These are phyloP conservation scores for Lepidium africanum DNA, from an alignment of 345 rosid genomes.

Conservation along the genomic window DNA sequence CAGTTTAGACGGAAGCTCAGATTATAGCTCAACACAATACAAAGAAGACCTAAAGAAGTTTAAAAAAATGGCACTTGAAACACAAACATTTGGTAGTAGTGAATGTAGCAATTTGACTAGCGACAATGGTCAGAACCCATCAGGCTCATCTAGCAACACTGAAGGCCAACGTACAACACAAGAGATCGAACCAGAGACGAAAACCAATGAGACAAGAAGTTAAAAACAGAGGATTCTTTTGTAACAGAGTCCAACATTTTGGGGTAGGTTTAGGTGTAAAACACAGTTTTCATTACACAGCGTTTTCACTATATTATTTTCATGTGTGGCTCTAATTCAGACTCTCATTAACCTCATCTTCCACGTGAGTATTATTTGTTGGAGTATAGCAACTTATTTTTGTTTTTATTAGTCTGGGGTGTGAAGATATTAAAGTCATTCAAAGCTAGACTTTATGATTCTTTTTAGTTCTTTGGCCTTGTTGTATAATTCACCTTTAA, in stretches of 20 bases:
- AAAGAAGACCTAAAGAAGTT: conserved; percentile 60
- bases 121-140: conserved; percentile 41
- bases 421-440: conserved; percentile 1
- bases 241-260: not conserved
- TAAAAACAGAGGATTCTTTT: not conserved
- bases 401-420: not conserved
- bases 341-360: not conserved
- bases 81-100: conserved; percentile 44
- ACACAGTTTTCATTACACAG: not conserved
- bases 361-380: not conserved
- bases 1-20: conserved; percentile 47
- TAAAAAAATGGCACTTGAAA: conserved; percentile 63
- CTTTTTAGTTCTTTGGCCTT: not conserved
- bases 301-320: not conserved
- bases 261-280: conserved; percentile 1
- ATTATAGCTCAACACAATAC: conserved; percentile 58
- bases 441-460: not conserved
- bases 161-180: conserved; percentile 46
- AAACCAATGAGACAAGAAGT: not conserved
- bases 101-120: conserved; percentile 45
- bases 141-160: conserved; percentile 43
- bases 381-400: not conserved
- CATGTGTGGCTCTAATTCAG: conserved; percentile 5
- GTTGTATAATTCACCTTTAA: not conserved
- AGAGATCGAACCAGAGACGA: conserved; percentile 37